Conservation (phyloP, 805 yeast species). For the Pichia ethanolica region DNA sequence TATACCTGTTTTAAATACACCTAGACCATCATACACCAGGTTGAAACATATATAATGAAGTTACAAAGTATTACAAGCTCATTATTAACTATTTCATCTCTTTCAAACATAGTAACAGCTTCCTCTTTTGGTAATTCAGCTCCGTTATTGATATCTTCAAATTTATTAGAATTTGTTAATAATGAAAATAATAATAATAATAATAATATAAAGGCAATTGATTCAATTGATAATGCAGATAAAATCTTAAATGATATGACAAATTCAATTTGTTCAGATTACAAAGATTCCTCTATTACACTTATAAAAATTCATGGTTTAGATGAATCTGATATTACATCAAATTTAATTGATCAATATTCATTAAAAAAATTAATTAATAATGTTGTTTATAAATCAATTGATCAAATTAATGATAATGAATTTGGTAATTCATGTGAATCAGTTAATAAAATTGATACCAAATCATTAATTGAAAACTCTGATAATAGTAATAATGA, state of each 20-base stretch:
- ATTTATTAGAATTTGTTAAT: not conserved
- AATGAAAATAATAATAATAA: not conserved
- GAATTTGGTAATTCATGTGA: not conserved
- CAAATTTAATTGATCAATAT: constrained; percentile 8
- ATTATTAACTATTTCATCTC: constrained; percentile 3
- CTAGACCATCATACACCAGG: no score
- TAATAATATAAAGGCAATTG: constrained; percentile 12
- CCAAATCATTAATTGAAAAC: not conserved
- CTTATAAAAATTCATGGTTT: constrained; percentile 18
- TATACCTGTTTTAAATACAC: no score
- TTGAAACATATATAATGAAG: not conserved
- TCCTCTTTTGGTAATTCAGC: constrained; percentile 27
- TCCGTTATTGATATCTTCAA: constrained; percentile 22
- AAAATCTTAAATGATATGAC: constrained; percentile 11
- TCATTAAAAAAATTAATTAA: constrained; percentile 10
- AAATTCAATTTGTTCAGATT: constrained; percentile 12
- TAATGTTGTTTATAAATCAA: constrained; percentile 19
- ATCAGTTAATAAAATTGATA: not conserved
- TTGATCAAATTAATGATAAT: not conserved
- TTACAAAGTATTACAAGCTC: not conserved
- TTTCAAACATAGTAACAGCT: constrained; percentile 5
- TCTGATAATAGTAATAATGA: no score
- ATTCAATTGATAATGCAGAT: constrained; percentile 8
- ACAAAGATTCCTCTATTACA: constrained; percentile 7
- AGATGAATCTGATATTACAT: constrained; percentile 11